Evolutionary conservation across 2,329 filamentous ascomycete genomes (phyloP), one percentile per base, ranked within the genome.

Genomic region (Pseudocercospora fijiensis): DNA sequence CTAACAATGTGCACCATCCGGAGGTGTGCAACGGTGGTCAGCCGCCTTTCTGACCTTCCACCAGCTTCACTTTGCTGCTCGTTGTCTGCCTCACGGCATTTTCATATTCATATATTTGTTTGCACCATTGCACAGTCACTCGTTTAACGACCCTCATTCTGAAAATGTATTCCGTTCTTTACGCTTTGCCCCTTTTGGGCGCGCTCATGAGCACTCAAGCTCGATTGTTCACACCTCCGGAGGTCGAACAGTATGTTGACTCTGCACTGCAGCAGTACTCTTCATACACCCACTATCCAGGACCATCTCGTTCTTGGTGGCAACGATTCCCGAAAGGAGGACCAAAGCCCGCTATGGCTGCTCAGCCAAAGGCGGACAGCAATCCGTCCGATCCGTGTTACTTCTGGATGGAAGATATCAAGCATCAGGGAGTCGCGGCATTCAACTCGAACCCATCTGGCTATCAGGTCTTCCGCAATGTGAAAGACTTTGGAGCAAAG

Each of bases 381-480:
- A 60, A 60, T 24, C 18, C 53, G n/a, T 73, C 71, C 45, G 61
- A 63, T 33, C 53, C n/a, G n/a, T 74, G 72, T 52, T 61, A 63
- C 30, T 78, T 74, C 67, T 78, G 76, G 76, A 67, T 83, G 75
- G 80, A 81, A 30, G 74, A 78, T 20, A 76, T 84, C 60, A 70
- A 72, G 10, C 82, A 83, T 66, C 79, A 81, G 61, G 82, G 82
- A 59, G 72, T 80, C 20, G 78, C 82, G 0, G 75, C 82, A 2
- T 83, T 82, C 75, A 81, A 82, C 66, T 61, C 70, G 1, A 75
- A 81, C 65, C 72, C 76, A 18, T 66, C 64, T 22, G 65, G 56
- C 18, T 83, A 83, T 70, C 68, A 75, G 24, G 76, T 83, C 28
- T 84, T 81, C 70, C 75, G 82, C 4, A 83, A 82, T 63, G 81